Evolutionary conservation across 129 eudicot genomes (phyloP).

Genomic region (Gnaphalium uliginosum): DNA sequence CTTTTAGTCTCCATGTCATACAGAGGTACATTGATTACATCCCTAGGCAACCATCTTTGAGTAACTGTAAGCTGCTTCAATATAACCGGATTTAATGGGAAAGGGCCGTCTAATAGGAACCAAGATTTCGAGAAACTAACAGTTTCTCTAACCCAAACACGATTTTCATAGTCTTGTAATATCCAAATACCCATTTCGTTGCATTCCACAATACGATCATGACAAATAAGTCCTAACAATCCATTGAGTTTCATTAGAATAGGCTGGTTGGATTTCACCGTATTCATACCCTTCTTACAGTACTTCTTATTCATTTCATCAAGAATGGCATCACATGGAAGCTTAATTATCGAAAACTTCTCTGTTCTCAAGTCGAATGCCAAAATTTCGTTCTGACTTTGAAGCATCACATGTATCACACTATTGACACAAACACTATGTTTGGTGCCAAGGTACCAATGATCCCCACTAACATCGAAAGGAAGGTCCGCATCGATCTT

Average conservation of each 20-base stretch:
- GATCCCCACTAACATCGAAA: not conserved
- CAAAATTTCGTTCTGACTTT: not conserved
- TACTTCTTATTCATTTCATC: not conserved
- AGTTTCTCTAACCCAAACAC: slow-evolving; percentile 25
- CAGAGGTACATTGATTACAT: not conserved
- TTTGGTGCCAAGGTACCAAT: slow-evolving; percentile 7
- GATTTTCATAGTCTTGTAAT: slow-evolving; percentile 17
- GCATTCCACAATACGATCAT: slow-evolving; percentile 5
- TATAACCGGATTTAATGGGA: not conserved
- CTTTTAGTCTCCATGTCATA: slow-evolving; percentile 12
- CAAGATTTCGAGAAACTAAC: not conserved
- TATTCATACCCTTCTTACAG: not conserved
- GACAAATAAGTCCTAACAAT: slow-evolving; percentile 3
- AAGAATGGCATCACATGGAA: not conserved
- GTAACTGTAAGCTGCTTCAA: not conserved
- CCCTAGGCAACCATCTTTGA: not conserved
- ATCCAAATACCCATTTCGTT: slow-evolving; percentile 20
- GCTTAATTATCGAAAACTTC: not conserved
- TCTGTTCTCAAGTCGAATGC: slow-evolving; percentile 27
- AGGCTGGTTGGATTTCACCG: not conserved
- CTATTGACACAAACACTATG: slow-evolving; percentile 17
- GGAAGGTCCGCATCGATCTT: not conserved
- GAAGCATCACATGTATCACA: slow-evolving; percentile 17
- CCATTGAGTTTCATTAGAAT: not conserved
- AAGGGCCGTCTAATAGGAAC: not conserved